phyloP scores from a whole-genome alignment of 1,139 yeast species.

The Scheffersomyces segobiensis region DNA sequence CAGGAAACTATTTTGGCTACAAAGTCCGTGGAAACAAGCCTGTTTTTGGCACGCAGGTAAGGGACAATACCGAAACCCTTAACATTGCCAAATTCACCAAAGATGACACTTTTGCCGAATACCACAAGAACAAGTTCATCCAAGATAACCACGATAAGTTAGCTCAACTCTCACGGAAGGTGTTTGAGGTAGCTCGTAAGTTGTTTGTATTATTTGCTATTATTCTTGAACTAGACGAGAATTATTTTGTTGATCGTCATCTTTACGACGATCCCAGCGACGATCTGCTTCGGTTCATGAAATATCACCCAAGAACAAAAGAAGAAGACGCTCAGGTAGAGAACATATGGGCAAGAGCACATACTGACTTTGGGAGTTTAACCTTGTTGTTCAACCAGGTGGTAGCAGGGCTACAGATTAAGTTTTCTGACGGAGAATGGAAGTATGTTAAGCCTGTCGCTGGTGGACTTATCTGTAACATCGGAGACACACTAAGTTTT shows the following conservation, averaged over 20 bases:
- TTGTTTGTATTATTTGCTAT: conserved; percentile 30
- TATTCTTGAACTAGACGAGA: conserved; percentile 31
- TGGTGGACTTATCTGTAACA: conserved; percentile 30
- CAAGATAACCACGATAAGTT: conserved; percentile 20
- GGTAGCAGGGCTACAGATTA: conserved; percentile 31
- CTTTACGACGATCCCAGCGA: conserved; percentile 32
- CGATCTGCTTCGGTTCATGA: conserved; percentile 34
- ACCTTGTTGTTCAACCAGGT: conserved; percentile 30
- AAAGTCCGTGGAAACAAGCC: conserved; percentile 25
- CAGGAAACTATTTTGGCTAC: conserved; percentile 35
- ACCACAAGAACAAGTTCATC: conserved; percentile 24
- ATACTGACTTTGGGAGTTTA: conserved; percentile 32
- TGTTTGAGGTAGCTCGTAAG: conserved; percentile 26
- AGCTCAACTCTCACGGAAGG: conserved; percentile 21
- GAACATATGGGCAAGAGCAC: conserved; percentile 31
- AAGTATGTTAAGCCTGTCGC: conserved; percentile 29
- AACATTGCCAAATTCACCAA: conserved; percentile 36
- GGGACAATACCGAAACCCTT: conserved; percentile 31
- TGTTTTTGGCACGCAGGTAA: conserved; percentile 28
- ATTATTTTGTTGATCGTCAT: conserved; percentile 29
- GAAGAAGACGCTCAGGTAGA: conserved; percentile 30
- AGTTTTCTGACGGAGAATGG: conserved; percentile 25
- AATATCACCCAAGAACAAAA: conserved; percentile 25
- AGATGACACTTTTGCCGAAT: conserved; percentile 19
- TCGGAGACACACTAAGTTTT: conserved; percentile 32